Evolutionary conservation across 129 eudicot species (phyloP).

Genomic region (Artemisia argyi): DNA sequence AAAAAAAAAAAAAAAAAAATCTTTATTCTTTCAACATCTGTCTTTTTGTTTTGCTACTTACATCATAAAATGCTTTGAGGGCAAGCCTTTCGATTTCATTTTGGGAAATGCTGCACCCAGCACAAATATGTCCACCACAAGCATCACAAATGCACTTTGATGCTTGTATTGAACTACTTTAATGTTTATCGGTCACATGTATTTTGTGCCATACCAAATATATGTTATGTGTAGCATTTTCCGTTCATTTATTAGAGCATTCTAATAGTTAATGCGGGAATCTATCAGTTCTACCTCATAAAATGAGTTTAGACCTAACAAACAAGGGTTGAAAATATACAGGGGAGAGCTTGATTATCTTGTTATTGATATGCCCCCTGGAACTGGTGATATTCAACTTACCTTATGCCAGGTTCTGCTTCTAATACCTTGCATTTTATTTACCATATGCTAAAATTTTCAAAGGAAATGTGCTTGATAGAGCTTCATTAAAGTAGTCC

Average conservation of each 20-base stretch:
- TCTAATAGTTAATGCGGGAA: too few species aligned
- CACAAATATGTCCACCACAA: not conserved
- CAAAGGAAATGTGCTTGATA: not conserved
- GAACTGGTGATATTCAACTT: conserved; percentile 98
- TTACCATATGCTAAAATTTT: conserved; percentile 1
- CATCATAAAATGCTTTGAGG: too few species aligned
- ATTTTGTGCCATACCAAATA: too few species aligned
- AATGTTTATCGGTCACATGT: too few species aligned
- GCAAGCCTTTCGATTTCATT: too few species aligned
- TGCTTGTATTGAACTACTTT: too few species aligned
- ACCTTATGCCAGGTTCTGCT: conserved; percentile 91
- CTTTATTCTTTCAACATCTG: too few species aligned
- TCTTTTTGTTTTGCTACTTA: too few species aligned
- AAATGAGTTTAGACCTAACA: not conserved
- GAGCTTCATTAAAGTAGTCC: conserved; percentile 6
- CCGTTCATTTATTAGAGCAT: too few species aligned
- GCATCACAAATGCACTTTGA: conserved; percentile 4
- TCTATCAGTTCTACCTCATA: too few species aligned
- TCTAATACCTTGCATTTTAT: not conserved
- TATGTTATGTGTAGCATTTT: too few species aligned
- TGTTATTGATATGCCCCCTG: conserved; percentile 99
- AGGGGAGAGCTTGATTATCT: conserved; percentile 99
- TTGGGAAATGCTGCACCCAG: not conserved
- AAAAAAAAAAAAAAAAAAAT: too few species aligned
- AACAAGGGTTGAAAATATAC: conserved; percentile 23